Percentiles rank a stretch among this genome's conserved stretches.
Evolutionary conservation across 768 basidiomycete species (phyloP).

Genomic region (Daedalea quercina): DNA sequence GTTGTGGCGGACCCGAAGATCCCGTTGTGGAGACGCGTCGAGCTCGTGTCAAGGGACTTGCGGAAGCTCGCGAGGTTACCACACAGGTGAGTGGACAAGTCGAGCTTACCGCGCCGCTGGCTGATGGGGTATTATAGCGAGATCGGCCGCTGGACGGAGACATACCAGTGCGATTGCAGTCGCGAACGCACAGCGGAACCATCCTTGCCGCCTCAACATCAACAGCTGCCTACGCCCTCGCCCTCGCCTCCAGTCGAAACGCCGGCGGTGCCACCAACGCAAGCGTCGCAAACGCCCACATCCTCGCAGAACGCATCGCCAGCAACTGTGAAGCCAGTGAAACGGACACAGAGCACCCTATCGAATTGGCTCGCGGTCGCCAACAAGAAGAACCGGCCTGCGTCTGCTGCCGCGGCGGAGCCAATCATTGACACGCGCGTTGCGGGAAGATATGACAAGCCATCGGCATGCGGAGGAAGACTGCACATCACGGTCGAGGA

Average conservation of each 20-base stretch:
- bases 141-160: background rate
- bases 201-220: background rate
- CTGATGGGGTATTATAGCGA: background rate
- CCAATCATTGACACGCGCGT: no score
- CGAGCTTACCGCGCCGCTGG: background rate
- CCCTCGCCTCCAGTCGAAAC: background rate
- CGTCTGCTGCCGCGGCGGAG: background rate
- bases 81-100: slow-evolving; percentile 3
- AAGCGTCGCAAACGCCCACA: background rate
- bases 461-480: slow-evolving; percentile 10
- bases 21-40: slow-evolving; percentile 2
- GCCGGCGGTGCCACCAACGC: background rate
- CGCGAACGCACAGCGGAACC: background rate
- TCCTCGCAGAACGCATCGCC: background rate
- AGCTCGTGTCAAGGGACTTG: slow-evolving; percentile 6
- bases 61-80: slow-evolving; percentile 6
- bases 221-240: background rate
- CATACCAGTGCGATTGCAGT: slow-evolving; percentile 4
- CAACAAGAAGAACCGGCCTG: background rate
- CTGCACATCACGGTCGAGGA: slow-evolving; percentile 8
- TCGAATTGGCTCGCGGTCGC: slow-evolving; percentile 7
- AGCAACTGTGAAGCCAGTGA: background rate
- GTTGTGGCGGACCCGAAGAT: slow-evolving; percentile 15
- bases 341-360: slow-evolving; percentile 10
- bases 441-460: background rate